These are phyloP conservation scores for Fraxinus sp. DNA, from an alignment of 305 asterid genomes.

Conservation along the genomic window DNA sequence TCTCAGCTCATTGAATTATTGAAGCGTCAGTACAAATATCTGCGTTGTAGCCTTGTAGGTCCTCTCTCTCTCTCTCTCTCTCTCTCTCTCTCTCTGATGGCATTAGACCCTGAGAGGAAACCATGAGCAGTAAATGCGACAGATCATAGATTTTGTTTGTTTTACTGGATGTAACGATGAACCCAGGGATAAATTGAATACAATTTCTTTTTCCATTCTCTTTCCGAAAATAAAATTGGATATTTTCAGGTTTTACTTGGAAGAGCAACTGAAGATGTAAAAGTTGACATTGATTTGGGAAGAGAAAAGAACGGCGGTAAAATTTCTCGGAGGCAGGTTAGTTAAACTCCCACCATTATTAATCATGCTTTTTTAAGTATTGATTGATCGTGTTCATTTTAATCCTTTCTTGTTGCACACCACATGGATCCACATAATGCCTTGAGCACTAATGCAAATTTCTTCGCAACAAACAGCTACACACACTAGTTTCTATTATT, in stretches of 20 bases:
- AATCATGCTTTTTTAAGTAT: background rate
- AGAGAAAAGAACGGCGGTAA: constrained; percentile 51
- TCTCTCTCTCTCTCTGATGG: background rate
- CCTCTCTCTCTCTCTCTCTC: background rate
- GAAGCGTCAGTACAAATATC: background rate
- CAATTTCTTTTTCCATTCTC: constrained; percentile 10
- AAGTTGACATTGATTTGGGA: constrained; percentile 81
- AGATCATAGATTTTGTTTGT: background rate
- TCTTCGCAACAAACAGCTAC: background rate
- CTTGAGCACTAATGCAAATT: background rate
- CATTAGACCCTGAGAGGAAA: constrained; percentile 2
- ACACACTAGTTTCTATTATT: background rate
- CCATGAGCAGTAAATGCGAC: constrained; percentile 6
- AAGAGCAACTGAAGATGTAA: constrained; percentile 50
- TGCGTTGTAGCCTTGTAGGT: background rate
- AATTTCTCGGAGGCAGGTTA: constrained; percentile 80
- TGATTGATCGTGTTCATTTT: background rate
- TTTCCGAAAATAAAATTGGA: constrained; percentile 4
- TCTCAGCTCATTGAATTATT: background rate
- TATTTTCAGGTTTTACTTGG: constrained; percentile 69
- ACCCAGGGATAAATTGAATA: background rate
- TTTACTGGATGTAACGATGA: background rate
- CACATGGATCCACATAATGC: background rate
- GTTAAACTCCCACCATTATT: constrained; percentile 10
- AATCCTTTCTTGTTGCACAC: background rate